Base-by-base conservation (phyloP, 1,284 basidiomycete genomes). In the Cryptococcus jaspeensis region DNA sequence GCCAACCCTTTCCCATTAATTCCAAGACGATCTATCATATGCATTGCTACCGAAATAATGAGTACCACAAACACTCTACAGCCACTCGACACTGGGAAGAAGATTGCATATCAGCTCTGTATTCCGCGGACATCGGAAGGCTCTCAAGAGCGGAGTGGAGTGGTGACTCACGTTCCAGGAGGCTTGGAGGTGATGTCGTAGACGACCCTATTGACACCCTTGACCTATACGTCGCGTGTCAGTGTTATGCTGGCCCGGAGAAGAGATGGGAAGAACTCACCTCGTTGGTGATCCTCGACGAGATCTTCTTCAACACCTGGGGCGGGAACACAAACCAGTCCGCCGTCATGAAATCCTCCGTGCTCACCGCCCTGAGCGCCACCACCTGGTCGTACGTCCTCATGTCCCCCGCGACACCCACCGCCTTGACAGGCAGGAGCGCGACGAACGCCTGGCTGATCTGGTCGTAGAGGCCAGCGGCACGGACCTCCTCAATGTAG, bases 181-280 rank as follows among this genome's bases (percentile, higher is more conserved):
- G 95, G 96, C 81, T 99, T 99, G 59, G 90, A 93, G 15, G 95
- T 96, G 59, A 99, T 92, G 75, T 99, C 96, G 75, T 96, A 96
- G 6, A 89, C 90, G 45, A 95, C 89, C 43, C 92, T 86, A 80
- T 96, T 96, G 73, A 98, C 87, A 23, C 95, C 95, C 58, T 74
- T 73, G 60, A 78, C 75, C 59, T 59, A 37, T 32, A 46, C 1
- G 32, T 22, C 35, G 22, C 1, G 16, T 32, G n/a, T 54, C 37
- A 44, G 36, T 32, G 16, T 11, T 37, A 16, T 25, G 45, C 9
- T 16, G 36, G 18, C 18, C 6, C 7, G 5, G 49, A 40, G 12
- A 18, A 28, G 11, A 47, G 45, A 12, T 11, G 23, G 9, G 25
- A 18, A 12, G n/a, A 5, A 62, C 82, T 80, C 6, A 96, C 93